phyloP scores from a whole-genome alignment of 1,139 yeast genomes.

The Hansenula sp. region DNA sequence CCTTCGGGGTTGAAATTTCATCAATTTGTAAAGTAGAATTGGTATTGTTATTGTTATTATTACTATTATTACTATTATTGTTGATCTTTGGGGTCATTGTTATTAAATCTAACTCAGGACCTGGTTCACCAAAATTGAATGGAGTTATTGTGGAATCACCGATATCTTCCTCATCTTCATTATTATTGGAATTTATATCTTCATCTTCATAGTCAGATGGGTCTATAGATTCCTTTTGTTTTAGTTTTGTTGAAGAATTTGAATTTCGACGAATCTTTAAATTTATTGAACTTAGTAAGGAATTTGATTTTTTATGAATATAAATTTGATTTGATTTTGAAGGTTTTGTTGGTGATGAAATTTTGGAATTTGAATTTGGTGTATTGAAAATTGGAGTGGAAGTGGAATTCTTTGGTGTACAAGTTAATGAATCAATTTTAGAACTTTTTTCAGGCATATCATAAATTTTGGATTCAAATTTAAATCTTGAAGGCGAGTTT shows the following conservation, averaged over 20 bases:
- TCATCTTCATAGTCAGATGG: slow-evolving; percentile 5
- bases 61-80: slow-evolving; percentile 1
- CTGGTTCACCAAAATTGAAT: slow-evolving; percentile 23
- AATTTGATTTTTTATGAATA: slow-evolving; percentile 22
- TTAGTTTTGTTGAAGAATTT: slow-evolving; percentile 6
- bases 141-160: slow-evolving; percentile 21
- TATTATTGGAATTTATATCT: background rate
- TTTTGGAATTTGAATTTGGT: slow-evolving; percentile 5
- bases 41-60: background rate
- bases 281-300: slow-evolving; percentile 16
- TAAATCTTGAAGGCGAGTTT: slow-evolving; percentile 25
- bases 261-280: slow-evolving; percentile 17
- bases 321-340: slow-evolving; percentile 1
- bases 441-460: slow-evolving; percentile 23
- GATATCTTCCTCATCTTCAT: slow-evolving; percentile 3
- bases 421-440: no score
- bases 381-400: background rate
- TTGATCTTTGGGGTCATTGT: slow-evolving; percentile 20
- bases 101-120: slow-evolving; percentile 21
- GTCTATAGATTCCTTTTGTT: background rate
- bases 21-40: background rate
- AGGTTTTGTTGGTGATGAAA: slow-evolving; percentile 2
- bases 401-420: slow-evolving; percentile 1
- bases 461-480: slow-evolving; percentile 29
- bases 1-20: slow-evolving; percentile 8